Base-by-base conservation (phyloP, 2,329 filamentous ascomycete species). In the Clarireedia monteithiana region DNA sequence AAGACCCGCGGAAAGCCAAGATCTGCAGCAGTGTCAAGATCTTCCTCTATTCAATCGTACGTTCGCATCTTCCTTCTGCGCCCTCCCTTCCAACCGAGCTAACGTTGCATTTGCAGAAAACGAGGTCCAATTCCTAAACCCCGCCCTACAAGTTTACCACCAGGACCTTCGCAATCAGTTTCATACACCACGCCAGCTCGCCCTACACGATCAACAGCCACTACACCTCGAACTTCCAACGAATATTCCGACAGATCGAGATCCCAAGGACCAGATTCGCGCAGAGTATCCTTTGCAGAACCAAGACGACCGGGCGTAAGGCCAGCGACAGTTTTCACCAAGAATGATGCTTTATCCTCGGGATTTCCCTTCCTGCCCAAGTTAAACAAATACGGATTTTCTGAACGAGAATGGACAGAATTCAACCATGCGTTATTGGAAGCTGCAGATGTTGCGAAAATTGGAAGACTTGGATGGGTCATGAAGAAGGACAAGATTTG, bases 351-450 rank as follows among this genome's bases (percentile, higher is more conserved):
- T 4, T 55, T 65, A 20, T 62, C 64, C 5, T 66, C 65, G 1
- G 64, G 64, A 15, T 67, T 67, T 50, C 59, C 61, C 0, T 66
- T 62, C 48, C 48, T 60, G n/a, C 53, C 49, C 4, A 55, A 58
- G 38, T 53, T 67, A 2, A 48, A 60, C 14, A 42, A 57, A 20
- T 49, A 62, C 9, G 42, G 51, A 5, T 46, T 67, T 5, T 60
- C 62, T 2, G 58, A 59, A 6, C 59, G 63, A 10, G 50, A 65
- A 56, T 67, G 65, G 65, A 47, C 57, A 39, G 58, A 60, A 48
- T 66, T 66, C 40, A 65, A 40, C n/a, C 56, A 50, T 24, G 64
- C 62, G 20, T 52, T 66, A 26, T 53, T 64, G 1, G 55, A 60
- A 5, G 62, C 62, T 7, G 57, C 44, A 9, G 47, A 48, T 14